Evolutionary conservation across 2,329 filamentous ascomycete genomes (phyloP).

Genomic region (Alternaria sp.): DNA sequence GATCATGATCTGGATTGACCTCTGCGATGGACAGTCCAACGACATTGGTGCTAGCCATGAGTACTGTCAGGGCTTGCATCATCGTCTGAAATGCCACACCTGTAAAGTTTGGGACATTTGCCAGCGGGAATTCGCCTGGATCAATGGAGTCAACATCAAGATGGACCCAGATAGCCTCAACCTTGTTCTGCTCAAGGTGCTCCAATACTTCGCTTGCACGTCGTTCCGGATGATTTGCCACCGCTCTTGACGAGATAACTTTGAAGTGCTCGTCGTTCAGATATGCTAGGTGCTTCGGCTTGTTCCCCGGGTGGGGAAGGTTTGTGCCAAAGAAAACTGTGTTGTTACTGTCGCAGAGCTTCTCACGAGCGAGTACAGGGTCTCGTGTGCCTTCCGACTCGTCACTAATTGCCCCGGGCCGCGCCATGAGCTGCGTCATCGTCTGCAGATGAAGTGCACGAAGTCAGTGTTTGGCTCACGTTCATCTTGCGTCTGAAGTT

Average conservation of each 20-base stretch:
- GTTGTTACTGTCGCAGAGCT: conserved; percentile 1
- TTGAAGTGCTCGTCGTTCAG: conserved; percentile 31
- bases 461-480: not conserved
- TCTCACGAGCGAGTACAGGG: not conserved
- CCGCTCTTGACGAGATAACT: conserved; percentile 22
- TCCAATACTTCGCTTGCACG: conserved; percentile 15
- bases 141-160: conserved; percentile 37
- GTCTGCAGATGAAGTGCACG: not conserved
- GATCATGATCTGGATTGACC: conserved; percentile 30
- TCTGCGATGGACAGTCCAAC: conserved; percentile 24
- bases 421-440: conserved; percentile 28
- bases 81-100: conserved; percentile 26
- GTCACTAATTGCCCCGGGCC: conserved; percentile 4
- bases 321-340: conserved; percentile 28
- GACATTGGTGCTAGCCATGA: conserved; percentile 25
- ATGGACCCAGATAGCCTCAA: conserved; percentile 29
- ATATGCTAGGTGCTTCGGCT: conserved; percentile 23
- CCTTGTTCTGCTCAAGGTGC: conserved; percentile 27
- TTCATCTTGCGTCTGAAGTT: not conserved
- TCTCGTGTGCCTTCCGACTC: not conserved
- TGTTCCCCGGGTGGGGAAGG: conserved; percentile 9
- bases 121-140: conserved; percentile 28
- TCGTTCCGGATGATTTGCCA: conserved; percentile 16
- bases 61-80: conserved; percentile 24
- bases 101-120: conserved; percentile 33